phyloP scores from a whole-genome alignment of 1,139 yeast genomes.

The Kurtzmaniella quercitrusa region DNA sequence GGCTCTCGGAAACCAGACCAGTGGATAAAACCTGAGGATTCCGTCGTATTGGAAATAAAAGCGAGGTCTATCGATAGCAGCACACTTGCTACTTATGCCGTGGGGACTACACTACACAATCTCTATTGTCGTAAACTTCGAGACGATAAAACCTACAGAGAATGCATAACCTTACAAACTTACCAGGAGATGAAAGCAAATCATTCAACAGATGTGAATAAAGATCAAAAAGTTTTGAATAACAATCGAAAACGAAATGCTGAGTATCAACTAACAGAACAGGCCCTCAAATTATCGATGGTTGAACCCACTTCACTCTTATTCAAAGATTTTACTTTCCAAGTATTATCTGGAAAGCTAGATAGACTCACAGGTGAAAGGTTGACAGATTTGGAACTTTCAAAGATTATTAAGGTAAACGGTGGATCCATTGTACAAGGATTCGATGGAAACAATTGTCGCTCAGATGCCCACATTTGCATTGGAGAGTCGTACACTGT shows the following conservation, averaged over 20 bases:
- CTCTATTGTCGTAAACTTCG: slow-evolving; percentile 70
- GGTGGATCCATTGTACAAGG: slow-evolving; percentile 44
- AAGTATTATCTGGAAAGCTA: slow-evolving; percentile 42
- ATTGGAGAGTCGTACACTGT: slow-evolving; percentile 50
- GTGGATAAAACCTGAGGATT: slow-evolving; percentile 78
- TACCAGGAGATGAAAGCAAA: slow-evolving; percentile 33
- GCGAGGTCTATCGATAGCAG: slow-evolving; percentile 67
- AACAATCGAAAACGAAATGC: slow-evolving; percentile 10
- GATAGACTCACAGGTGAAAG: slow-evolving; percentile 21
- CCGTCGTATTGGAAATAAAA: slow-evolving; percentile 79
- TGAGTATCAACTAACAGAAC: slow-evolving; percentile 10
- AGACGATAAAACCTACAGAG: slow-evolving; percentile 58
- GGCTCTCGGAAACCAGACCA: slow-evolving; percentile 61
- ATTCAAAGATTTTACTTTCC: slow-evolving; percentile 23
- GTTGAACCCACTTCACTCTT: slow-evolving; percentile 13
- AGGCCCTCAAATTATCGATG: slow-evolving; percentile 6
- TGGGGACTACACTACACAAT: slow-evolving; percentile 69
- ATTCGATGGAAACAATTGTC: slow-evolving; percentile 12
- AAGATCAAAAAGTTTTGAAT: slow-evolving; percentile 4
- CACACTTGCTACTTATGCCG: slow-evolving; percentile 48
- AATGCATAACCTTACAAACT: slow-evolving; percentile 56
- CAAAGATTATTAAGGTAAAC: slow-evolving; percentile 34
- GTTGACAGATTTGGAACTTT: slow-evolving; percentile 30
- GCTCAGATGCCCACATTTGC: slow-evolving; percentile 17
- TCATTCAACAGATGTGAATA: slow-evolving; percentile 2